Evolutionary conservation across 2,329 filamentous ascomycete species (phyloP).

Genomic region (Talaromyces funiculosus): DNA sequence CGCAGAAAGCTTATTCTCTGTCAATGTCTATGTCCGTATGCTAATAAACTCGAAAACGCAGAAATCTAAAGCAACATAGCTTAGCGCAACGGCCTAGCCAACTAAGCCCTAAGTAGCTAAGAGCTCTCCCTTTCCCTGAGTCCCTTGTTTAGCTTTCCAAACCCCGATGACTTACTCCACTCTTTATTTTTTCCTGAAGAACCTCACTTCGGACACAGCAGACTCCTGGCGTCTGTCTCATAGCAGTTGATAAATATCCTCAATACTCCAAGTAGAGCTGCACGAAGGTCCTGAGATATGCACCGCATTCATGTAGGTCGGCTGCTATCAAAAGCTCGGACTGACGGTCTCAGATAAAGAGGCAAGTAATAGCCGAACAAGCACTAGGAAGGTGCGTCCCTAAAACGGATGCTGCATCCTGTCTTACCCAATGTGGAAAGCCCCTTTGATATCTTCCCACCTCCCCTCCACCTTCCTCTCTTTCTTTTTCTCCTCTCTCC

Average conservation of each 20-base stretch:
- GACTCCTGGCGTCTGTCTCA: not conserved
- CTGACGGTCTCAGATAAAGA: not conserved
- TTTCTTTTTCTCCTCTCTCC: not conserved
- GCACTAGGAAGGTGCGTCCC: not conserved
- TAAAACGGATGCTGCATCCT: not conserved
- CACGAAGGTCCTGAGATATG: not conserved
- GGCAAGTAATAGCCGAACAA: not conserved
- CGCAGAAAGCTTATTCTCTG: not conserved
- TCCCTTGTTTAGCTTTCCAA: not conserved
- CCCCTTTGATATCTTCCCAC: not conserved
- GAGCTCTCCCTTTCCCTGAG: not conserved
- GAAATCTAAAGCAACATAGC: not conserved
- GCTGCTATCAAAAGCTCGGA: no score
- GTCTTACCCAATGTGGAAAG: not conserved
- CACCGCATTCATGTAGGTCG: not conserved
- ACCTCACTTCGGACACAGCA: not conserved
- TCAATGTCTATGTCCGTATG: not conserved
- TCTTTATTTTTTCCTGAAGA: not conserved
- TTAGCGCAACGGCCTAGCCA: not conserved
- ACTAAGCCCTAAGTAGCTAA: not conserved
- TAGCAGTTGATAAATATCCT: not conserved
- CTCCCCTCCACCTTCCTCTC: not conserved
- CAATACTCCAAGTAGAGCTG: not conserved
- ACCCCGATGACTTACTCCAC: not conserved
- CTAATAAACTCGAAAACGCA: not conserved